These are phyloP conservation scores for Ilyonectria robusta DNA, from an alignment of 2,329 filamentous ascomycete genomes.

Conservation along the genomic window DNA sequence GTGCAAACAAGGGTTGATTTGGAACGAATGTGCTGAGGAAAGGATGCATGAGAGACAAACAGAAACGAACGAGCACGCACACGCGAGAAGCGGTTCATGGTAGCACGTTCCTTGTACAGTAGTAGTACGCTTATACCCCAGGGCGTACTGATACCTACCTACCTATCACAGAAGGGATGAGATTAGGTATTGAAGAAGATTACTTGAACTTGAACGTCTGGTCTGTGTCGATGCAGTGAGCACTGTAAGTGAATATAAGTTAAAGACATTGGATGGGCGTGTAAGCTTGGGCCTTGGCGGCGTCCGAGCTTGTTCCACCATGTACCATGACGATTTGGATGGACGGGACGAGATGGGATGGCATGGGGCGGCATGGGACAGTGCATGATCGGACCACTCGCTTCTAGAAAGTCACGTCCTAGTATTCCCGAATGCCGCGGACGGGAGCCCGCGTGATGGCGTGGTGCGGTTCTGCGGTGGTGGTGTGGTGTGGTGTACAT, in stretches of 20 bases:
- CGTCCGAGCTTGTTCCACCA: constrained; percentile 18
- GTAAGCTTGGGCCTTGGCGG: constrained; percentile 14
- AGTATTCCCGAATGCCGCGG: not conserved
- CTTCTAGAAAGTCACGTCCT: not conserved
- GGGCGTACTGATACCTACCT: constrained; percentile 29
- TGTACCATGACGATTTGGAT: not conserved
- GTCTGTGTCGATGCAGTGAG: not conserved
- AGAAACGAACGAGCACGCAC: constrained; percentile 32
- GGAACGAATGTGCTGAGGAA: constrained; percentile 21
- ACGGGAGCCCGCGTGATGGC: not conserved
- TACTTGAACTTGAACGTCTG: constrained; percentile 9
- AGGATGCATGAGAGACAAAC: constrained; percentile 21
- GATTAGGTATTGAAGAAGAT: constrained; percentile 11
- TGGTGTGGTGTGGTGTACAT: not conserved
- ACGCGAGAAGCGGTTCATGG: constrained; percentile 19
- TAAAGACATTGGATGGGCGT: not conserved
- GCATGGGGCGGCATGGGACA: not conserved
- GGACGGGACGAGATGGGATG: constrained; percentile 5
- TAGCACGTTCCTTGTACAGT: constrained; percentile 39
- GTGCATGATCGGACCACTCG: constrained; percentile 14
- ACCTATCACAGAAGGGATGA: constrained; percentile 7
- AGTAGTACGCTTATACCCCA: constrained; percentile 40
- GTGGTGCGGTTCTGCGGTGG: constrained; percentile 2
- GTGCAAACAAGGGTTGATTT: constrained; percentile 25
- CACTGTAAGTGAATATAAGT: not conserved